Evolutionary conservation across 1,284 basidiomycete genomes (phyloP), one percentile per base, ranked within the genome.

Genomic region (Ganoderma sinense): DNA sequence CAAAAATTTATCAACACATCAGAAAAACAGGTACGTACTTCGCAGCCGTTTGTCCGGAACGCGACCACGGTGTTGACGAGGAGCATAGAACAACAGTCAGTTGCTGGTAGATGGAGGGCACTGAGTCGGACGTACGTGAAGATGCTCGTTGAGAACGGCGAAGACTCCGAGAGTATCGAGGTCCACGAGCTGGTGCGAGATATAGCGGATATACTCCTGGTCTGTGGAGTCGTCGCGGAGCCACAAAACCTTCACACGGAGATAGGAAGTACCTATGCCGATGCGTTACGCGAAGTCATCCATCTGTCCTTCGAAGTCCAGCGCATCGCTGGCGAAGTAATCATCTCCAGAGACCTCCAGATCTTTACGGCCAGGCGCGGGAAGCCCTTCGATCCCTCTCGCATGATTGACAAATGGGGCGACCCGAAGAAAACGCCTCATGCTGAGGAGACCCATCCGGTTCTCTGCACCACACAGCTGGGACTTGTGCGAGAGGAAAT

Each of bases 91-190:
- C 80, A 83, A 41, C 87, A 86, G 75, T 79, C 84, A 0, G 81
- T 88, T 18, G 82, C 86, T 11, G 87, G 86, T 55, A 82, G 84
- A 60, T 89, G 88, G 88, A 82, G 87, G 63, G 81, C 86, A 36
- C 70, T 89, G 67, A 85, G 86, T 60, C 82, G 86, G 67, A 79
- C 78, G 51, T 82, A 88, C 67, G 78, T 83, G 33, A 83, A 82
- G 69, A 77, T 80, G 65, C 77, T 56, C 2, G 36, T 45, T 16
- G 77, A 75, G 8, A 78, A 79, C n/a, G 77, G 77, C 18, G 81
- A 84, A 68, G 55, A 78, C 77, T 63, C 10, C 6, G 36, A 36
- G 36, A 6, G 10, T 36, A 36, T 6, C 10, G 36, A 6, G 10
- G 7, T 36, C 36, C 7, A 36, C 36, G 6, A 1, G 64, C 80